Evolutionary conservation across 1,284 basidiomycete genomes (phyloP).

Genomic region (Tilletia walkeri): DNA sequence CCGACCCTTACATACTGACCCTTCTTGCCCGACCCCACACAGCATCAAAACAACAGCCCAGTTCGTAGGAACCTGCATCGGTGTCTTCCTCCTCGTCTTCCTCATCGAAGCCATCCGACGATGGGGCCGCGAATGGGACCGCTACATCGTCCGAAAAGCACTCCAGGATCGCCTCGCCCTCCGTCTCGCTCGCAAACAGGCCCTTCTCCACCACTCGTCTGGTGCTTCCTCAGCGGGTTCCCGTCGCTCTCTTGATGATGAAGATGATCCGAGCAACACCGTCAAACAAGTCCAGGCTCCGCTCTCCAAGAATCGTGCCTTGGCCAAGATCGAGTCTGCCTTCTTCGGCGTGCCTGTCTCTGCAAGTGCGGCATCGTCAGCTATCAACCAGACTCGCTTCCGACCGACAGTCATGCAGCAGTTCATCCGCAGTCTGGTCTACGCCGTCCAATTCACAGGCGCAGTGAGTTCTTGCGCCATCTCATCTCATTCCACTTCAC

Average conservation of each 20-base stretch:
- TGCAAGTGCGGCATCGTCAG: constrained; percentile 2
- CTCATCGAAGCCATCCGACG: constrained; percentile 25
- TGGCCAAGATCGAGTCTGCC: constrained; percentile 14
- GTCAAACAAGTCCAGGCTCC: background rate
- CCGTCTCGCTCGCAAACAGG: background rate
- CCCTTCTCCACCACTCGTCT: background rate
- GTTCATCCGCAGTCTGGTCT: constrained; percentile 25
- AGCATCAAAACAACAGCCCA: constrained; percentile 25
- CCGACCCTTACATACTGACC: background rate
- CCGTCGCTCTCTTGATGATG: background rate
- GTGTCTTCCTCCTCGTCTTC: constrained; percentile 28
- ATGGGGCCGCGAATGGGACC: constrained; percentile 29
- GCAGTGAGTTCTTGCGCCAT: constrained; percentile 21
- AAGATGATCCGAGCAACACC: no score
- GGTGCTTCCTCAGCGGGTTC: background rate
- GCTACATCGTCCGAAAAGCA: constrained; percentile 26
- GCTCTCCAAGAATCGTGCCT: background rate
- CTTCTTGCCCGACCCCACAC: background rate
- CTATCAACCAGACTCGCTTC: constrained; percentile 13
- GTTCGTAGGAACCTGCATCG: constrained; percentile 30
- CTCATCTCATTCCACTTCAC: background rate
- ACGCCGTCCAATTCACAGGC: constrained; percentile 27
- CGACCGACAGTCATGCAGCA: constrained; percentile 27
- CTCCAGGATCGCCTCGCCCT: constrained; percentile 12
- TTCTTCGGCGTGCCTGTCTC: constrained; percentile 21